Percentiles rank a stretch among this genome's conserved stretches.
Evolutionary conservation across 2,329 filamentous ascomycete species (phyloP).

Genomic region (Aspergillus eucalypticola): DNA sequence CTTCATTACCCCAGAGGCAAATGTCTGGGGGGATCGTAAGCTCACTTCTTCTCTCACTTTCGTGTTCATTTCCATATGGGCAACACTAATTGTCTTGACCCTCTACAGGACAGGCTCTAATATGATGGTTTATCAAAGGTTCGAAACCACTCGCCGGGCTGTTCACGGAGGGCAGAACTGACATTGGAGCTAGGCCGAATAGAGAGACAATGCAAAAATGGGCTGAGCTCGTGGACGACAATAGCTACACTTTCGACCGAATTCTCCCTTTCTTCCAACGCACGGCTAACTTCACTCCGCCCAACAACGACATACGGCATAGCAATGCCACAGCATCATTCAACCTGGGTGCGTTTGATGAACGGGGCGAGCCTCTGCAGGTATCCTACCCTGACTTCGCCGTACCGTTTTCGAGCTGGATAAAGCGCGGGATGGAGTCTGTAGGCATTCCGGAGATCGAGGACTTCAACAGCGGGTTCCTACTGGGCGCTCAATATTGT

Average conservation of each 20-base stretch:
- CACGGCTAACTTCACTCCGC: constrained; percentile 31
- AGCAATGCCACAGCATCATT: constrained; percentile 27
- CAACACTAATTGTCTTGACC: neutral
- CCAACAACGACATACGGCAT: constrained; percentile 17
- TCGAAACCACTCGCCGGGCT: neutral
- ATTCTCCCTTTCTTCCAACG: constrained; percentile 32
- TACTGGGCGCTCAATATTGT: constrained; percentile 51
- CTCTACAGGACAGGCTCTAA: constrained; percentile 33
- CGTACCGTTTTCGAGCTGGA: constrained; percentile 42
- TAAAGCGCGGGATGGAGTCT: constrained; percentile 38
- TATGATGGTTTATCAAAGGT: constrained; percentile 38
- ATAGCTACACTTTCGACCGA: constrained; percentile 35
- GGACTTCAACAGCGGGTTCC: constrained; percentile 47
- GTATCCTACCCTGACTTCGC: constrained; percentile 46
- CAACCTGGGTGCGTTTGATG: constrained; percentile 31
- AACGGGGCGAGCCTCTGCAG: constrained; percentile 40
- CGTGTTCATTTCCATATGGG: neutral
- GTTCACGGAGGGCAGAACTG: neutral
- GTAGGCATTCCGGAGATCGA: constrained; percentile 41
- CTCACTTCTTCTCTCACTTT: neutral
- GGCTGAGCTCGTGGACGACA: constrained; percentile 35
- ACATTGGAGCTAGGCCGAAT: constrained; percentile 23
- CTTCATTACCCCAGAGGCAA: constrained; percentile 33
- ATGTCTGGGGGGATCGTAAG: constrained; percentile 34
- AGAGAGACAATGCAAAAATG: constrained; percentile 31